Evolutionary conservation across 108 stramenopile genomes (phyloP).

Genomic region (Cyclotella atomus): DNA sequence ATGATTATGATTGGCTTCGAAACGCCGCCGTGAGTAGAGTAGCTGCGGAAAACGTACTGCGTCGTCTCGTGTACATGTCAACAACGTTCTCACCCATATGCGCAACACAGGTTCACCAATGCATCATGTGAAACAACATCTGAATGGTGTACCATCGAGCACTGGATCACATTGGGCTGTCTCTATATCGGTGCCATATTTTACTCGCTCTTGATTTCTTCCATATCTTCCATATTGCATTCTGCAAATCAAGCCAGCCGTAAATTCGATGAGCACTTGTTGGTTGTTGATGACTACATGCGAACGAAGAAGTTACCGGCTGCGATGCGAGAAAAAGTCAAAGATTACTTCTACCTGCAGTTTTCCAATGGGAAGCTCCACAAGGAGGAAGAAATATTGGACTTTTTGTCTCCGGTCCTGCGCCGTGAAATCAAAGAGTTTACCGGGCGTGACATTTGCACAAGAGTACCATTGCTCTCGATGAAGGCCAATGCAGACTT

Average conservation of each 20-base stretch:
- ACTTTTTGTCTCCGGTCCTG: conserved; percentile 58
- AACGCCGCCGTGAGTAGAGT: conserved; percentile 66
- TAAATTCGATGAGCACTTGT: conserved; percentile 61
- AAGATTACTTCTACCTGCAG: conserved; percentile 66
- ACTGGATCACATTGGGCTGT: conserved; percentile 64
- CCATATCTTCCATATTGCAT: conserved; percentile 59
- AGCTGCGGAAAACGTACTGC: not conserved
- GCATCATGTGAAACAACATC: conserved; percentile 53
- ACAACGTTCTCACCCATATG: not conserved
- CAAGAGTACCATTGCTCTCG: conserved; percentile 62
- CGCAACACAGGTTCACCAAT: conserved; percentile 50
- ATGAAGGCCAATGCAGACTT: conserved; percentile 42
- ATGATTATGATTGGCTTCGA: conserved; percentile 81
- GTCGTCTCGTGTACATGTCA: not conserved
- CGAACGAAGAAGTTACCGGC: conserved; percentile 64
- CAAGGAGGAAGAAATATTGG: conserved; percentile 58
- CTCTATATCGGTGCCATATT: conserved; percentile 70
- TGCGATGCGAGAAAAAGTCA: conserved; percentile 61
- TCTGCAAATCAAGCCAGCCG: conserved; percentile 65
- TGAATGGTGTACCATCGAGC: conserved; percentile 65
- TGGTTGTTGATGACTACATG: conserved; percentile 69
- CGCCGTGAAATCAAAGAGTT: conserved; percentile 61
- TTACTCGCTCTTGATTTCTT: conserved; percentile 69
- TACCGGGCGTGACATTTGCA: conserved; percentile 56
- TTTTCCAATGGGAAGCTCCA: conserved; percentile 67